phyloP scores from a whole-genome alignment of 2,329 filamentous ascomycete genomes.

The Penicillium sp. region DNA sequence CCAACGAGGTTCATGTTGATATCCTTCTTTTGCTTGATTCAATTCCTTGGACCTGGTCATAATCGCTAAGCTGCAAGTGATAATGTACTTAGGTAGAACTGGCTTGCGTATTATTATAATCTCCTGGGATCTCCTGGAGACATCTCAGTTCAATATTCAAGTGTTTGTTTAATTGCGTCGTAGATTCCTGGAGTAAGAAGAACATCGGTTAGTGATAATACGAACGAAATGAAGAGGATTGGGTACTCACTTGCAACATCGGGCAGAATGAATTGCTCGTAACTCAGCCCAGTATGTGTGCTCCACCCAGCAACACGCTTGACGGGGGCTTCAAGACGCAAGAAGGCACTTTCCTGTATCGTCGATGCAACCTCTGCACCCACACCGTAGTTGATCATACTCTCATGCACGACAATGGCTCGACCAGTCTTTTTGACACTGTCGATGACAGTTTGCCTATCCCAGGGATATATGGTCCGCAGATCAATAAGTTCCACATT shows the following conservation, averaged over 20 bases:
- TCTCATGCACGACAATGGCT: constrained; percentile 85
- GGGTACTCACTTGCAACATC: constrained; percentile 78
- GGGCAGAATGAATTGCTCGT: constrained; percentile 76
- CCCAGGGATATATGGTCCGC: constrained; percentile 88
- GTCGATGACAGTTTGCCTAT: constrained; percentile 72
- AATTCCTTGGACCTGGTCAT: not conserved
- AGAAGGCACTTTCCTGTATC: constrained; percentile 82
- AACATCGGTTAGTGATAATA: not conserved
- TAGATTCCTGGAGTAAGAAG: not conserved
- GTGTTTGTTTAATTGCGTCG: constrained; percentile 48
- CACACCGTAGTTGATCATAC: constrained; percentile 85
- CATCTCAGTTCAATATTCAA: constrained; percentile 56
- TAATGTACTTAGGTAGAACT: not conserved
- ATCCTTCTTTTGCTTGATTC: not conserved
- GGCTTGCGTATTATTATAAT: not conserved
- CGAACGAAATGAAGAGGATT: not conserved
- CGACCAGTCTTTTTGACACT: constrained; percentile 85
- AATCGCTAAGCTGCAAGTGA: no score
- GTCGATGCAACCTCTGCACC: constrained; percentile 86
- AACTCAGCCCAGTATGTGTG: constrained; percentile 75
- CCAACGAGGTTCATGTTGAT: not conserved
- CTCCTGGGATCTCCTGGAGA: not conserved
- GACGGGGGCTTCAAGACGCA: constrained; percentile 80
- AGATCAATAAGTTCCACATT: constrained; percentile 83
- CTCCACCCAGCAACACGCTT: constrained; percentile 85